These are phyloP conservation scores for Coniophora puteana DNA, from an alignment of 1,284 basidiomycete genomes.

Conservation along the genomic window DNA sequence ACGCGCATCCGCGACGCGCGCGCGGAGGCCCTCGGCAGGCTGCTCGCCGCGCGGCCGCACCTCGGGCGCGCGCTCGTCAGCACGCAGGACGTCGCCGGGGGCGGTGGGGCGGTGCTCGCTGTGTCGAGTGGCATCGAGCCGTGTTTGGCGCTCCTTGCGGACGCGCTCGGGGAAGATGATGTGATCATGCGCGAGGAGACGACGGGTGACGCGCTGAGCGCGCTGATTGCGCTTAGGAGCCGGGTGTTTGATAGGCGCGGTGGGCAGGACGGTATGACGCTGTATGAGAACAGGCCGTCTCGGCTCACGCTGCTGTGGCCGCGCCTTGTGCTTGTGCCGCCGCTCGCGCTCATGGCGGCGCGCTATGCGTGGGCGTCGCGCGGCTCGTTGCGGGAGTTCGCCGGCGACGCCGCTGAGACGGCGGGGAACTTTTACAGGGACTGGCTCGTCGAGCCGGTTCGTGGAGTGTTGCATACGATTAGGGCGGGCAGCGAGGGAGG, in stretches of 20 bases:
- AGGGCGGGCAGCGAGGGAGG: conserved; percentile 71
- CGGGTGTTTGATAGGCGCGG: conserved; percentile 34
- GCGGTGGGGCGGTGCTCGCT: neutral
- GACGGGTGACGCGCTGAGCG: conserved; percentile 15
- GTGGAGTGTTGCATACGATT: conserved; percentile 81
- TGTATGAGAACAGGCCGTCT: no score
- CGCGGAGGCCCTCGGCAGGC: conserved; percentile 56
- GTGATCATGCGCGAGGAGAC: no score
- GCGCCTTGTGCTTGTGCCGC: conserved; percentile 60
- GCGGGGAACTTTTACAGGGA: conserved; percentile 72
- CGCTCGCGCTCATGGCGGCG: conserved; percentile 47
- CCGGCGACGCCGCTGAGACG: conserved; percentile 67
- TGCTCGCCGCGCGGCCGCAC: conserved; percentile 49
- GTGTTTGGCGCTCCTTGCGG: conserved; percentile 20
- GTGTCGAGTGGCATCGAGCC: conserved; percentile 1
- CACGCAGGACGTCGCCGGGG: conserved; percentile 3
- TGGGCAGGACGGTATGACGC: no score
- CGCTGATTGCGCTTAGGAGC: conserved; percentile 21
- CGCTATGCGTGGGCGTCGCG: conserved; percentile 48
- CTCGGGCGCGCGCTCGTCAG: conserved; percentile 29
- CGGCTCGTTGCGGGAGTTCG: conserved; percentile 49
- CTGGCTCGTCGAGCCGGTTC: conserved; percentile 89
- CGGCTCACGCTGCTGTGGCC: conserved; percentile 64
- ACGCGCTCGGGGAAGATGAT: conserved; percentile 13
- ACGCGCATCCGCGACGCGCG: conserved; percentile 59